Evolutionary conservation across 208 protist genomes (phyloP).

Genomic region (Crithidia thermophila): DNA sequence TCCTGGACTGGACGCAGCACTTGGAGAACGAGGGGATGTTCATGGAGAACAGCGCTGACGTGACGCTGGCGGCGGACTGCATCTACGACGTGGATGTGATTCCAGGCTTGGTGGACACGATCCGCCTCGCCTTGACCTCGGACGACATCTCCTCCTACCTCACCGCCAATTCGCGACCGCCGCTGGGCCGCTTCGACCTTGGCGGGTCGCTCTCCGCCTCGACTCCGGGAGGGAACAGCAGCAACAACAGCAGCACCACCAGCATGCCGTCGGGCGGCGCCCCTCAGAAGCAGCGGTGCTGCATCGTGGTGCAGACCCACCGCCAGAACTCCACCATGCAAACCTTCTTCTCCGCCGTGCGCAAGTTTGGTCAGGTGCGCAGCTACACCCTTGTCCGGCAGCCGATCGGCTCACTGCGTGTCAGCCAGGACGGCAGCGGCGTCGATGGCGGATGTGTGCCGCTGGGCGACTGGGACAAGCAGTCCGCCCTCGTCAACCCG

Average conservation of each 20-base stretch:
- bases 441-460: conserved; percentile 36
- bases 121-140: conserved; percentile 38
- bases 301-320: conserved; percentile 86
- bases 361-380: conserved; percentile 39
- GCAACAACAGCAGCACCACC: conserved; percentile 10
- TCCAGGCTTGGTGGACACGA: conserved; percentile 53
- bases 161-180: background rate
- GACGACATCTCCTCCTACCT: conserved; percentile 8
- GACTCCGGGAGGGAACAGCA: too few relatives aligned
- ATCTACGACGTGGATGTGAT: conserved; percentile 80
- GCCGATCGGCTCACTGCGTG: conserved; percentile 23
- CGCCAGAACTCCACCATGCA: conserved; percentile 81
- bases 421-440: conserved; percentile 34
- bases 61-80: conserved; percentile 80
- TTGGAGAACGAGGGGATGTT: conserved; percentile 42
- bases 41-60: conserved; percentile 45
- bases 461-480: conserved; percentile 30
- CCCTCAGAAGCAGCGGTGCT: conserved; percentile 25
- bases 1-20: conserved; percentile 71
- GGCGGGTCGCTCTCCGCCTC: background rate
- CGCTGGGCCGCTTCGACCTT: background rate
- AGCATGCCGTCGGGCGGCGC: background rate
- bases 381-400: conserved; percentile 48
- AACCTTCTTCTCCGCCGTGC: conserved; percentile 65
- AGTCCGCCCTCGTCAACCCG: conserved; percentile 14